These are phyloP conservation scores for Syncephalastrum contaminatum DNA, from an alignment of 371 early-diverging fungal species.

Conservation along the genomic window DNA sequence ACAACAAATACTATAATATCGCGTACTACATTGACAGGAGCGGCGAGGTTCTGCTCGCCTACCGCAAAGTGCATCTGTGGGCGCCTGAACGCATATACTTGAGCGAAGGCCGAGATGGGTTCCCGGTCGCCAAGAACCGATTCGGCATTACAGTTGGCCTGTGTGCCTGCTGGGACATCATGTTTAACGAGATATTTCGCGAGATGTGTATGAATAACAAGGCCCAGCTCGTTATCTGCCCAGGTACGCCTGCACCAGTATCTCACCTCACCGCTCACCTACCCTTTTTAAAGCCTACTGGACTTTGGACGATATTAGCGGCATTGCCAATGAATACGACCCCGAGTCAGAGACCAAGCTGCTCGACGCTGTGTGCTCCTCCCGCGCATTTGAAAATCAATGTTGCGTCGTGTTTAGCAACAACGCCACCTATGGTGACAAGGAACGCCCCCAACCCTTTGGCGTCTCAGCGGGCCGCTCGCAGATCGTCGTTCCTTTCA, in stretches of 20 bases:
- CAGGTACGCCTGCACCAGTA: conserved; percentile 11
- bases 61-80: conserved; percentile 33
- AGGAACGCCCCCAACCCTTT: conserved; percentile 16
- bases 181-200: conserved; percentile 24
- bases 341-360: conserved; percentile 20
- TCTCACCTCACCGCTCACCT: neutral
- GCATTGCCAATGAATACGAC: conserved; percentile 13
- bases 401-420: conserved; percentile 26
- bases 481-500: conserved; percentile 30
- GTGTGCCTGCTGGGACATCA: conserved; percentile 32
- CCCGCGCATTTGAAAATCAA: conserved; percentile 27
- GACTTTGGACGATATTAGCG: conserved; percentile 22
- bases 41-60: conserved; percentile 21
- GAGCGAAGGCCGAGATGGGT: conserved; percentile 10
- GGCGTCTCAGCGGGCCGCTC: conserved; percentile 20
- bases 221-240: conserved; percentile 29
- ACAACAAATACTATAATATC: conserved; percentile 19
- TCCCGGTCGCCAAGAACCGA: conserved; percentile 18
- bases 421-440: conserved; percentile 12
- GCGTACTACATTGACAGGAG: conserved; percentile 30
- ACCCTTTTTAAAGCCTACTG: conserved; percentile 20
- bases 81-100: conserved; percentile 18
- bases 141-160: conserved; percentile 27
- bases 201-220: conserved; percentile 18
- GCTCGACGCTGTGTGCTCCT: conserved; percentile 17